Percentiles rank a stretch among this genome's conserved stretches.
Evolutionary conservation across 1,139 yeast genomes (phyloP).

Genomic region (Suhomyces atakaporum): DNA sequence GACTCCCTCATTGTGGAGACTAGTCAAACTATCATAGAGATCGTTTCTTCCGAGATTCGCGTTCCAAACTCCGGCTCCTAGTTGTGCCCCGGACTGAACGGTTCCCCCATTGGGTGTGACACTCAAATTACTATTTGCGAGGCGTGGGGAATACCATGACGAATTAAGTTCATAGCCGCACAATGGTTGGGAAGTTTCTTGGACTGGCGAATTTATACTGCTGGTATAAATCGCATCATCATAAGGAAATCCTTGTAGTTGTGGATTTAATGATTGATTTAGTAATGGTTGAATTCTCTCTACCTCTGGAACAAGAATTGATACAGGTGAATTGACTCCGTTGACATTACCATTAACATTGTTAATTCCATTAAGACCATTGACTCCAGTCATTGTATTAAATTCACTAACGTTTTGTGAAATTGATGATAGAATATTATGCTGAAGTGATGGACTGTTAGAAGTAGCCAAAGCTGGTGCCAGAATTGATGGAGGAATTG

Average conservation of each 20-base stretch:
- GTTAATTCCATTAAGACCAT: not conserved
- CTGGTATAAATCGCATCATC: constrained; percentile 24
- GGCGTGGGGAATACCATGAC: constrained; percentile 20
- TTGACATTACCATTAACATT: too few relatives aligned
- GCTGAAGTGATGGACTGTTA: not conserved
- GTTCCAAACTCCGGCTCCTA: constrained; percentile 12
- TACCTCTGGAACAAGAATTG: not conserved
- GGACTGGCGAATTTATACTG: constrained; percentile 14
- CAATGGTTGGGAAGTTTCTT: constrained; percentile 10
- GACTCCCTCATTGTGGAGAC: constrained; percentile 9
- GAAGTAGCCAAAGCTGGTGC: not conserved
- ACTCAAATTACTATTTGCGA: constrained; percentile 16
- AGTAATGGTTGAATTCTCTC: not conserved
- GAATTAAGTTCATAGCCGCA: constrained; percentile 15
- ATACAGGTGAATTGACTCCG: not conserved
- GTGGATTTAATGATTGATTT: constrained; percentile 2
- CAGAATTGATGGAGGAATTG: not conserved
- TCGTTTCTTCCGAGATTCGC: constrained; percentile 8
- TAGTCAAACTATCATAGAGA: constrained; percentile 14
- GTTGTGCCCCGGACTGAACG: constrained; percentile 4
- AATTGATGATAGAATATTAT: not conserved
- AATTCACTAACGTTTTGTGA: too few relatives aligned
- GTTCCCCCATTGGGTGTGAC: constrained; percentile 4
- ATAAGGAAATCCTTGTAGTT: constrained; percentile 22
- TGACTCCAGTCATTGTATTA: not conserved